A percentile compares a stretch with the other conserved stretches of the same genome.
Conservation (phyloP, 1,139 yeast species). For the Kodamaea arcana region DNA sequence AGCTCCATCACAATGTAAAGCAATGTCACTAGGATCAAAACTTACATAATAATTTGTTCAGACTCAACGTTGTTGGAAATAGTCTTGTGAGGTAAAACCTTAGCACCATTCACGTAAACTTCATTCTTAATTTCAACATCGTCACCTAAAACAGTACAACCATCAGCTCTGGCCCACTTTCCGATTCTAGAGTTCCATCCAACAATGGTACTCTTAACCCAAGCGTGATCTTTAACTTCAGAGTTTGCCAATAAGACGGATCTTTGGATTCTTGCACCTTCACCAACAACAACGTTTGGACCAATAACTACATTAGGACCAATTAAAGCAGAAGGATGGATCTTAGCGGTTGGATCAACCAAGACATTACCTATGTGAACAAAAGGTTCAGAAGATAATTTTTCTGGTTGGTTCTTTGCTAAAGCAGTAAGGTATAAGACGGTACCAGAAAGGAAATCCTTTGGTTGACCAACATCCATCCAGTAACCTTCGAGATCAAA, state of each 20-base stretch:
- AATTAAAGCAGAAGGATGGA: slow-evolving; percentile 88
- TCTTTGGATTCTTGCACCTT: slow-evolving; percentile 97
- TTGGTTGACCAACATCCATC: slow-evolving; percentile 99
- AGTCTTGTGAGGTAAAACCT: slow-evolving; percentile 97
- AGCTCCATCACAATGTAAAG: too few species aligned
- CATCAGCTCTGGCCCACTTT: slow-evolving; percentile 98
- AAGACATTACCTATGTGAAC: slow-evolving; percentile 92
- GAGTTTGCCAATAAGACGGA: slow-evolving; percentile 91
- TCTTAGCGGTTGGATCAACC: slow-evolving; percentile 92
- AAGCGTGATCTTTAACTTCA: slow-evolving; percentile 92
- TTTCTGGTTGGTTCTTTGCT: slow-evolving; percentile 72
- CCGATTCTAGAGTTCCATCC: slow-evolving; percentile 99
- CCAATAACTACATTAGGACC: slow-evolving; percentile 99
- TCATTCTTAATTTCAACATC: slow-evolving; percentile 98
- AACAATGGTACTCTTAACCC: slow-evolving; percentile 95
- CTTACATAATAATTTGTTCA: slow-evolving; percentile 94
- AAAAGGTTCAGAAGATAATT: slow-evolving; percentile 62
- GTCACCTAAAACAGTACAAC: slow-evolving; percentile 96
- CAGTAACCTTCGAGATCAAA: slow-evolving; percentile 99
- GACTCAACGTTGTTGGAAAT: slow-evolving; percentile 95
- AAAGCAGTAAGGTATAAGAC: slow-evolving; percentile 85
- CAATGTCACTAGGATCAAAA: too few species aligned
- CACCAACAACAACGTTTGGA: slow-evolving; percentile 93
- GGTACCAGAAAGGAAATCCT: slow-evolving; percentile 97
- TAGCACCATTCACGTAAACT: slow-evolving; percentile 98